Base-by-base conservation (phyloP, 768 basidiomycete genomes). In the Suillus spraguei region DNA sequence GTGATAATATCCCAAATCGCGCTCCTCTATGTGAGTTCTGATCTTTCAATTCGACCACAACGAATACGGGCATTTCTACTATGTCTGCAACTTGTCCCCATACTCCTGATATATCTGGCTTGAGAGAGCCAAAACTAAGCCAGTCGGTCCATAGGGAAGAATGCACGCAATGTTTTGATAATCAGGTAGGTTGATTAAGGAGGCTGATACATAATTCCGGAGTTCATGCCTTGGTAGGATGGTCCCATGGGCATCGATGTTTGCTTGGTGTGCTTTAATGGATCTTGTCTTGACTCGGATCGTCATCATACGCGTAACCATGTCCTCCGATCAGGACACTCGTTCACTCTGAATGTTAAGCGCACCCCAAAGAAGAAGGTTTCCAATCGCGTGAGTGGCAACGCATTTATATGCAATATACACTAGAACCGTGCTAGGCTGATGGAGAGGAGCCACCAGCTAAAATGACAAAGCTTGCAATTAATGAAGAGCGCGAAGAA, bases 81-180 rank as follows among this genome's bases (percentile, higher is more conserved):
- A 73, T 73, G 74, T 49, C 63, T 17, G 16, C 77, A 64, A 60
- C 68, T 61, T 91, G 90, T 75, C 67, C 79, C 9, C 91, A 92
- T 78, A 73, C 85, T 53, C 72, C 70, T 32, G 75, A 82, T 28
- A 73, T 92, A 24, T 72, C 79, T 54, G 77, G 69, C 14, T 77
- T 94, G 0, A 74, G 79, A 41, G 80, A 80, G 0, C 92, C 93
- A 0, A 83, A 76, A 55, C 77, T 89, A 0, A 87, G 85, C 5
- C 89, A 94, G 65, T 83, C 84, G 0, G 92, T 95, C 0, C 89
- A 95, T 68, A 80, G 95, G 9, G 94, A 97, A 77, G 96, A 99
- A 76, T 99, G 97, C 71, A 97, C 96, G 0, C 95, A 96, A 64
- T 99, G 97, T 72, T 99, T 98, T 73, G 96, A 98, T 75, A 87